These are phyloP conservation scores for Senna siamea DNA, from an alignment of 306 rosid species.

Conservation along the genomic window DNA sequence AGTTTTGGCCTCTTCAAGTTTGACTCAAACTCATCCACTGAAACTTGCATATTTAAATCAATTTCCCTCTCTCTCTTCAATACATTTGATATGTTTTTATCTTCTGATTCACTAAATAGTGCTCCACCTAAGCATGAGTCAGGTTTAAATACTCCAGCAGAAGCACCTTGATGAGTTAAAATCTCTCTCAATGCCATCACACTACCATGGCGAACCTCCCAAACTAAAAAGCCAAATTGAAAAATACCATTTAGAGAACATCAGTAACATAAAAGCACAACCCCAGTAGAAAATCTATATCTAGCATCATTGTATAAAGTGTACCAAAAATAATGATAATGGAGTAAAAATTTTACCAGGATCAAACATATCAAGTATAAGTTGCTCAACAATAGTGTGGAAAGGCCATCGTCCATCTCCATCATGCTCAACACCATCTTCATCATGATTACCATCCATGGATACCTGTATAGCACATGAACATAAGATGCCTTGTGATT, in stretches of 20 bases:
- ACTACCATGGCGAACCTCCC: slow-evolving; percentile 98
- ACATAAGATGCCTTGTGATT: slow-evolving; percentile 3
- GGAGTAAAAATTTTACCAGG: slow-evolving; percentile 60
- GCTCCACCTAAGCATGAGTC: slow-evolving; percentile 53
- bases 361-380: slow-evolving; percentile 91
- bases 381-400: slow-evolving; percentile 81
- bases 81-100: slow-evolving; percentile 48
- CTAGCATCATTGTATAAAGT: slow-evolving; percentile 28
- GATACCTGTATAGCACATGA: slow-evolving; percentile 47
- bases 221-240: slow-evolving; percentile 57
- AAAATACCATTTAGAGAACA: slow-evolving; percentile 27
- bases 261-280: slow-evolving; percentile 13
- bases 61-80: slow-evolving; percentile 77
- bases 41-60: slow-evolving; percentile 76
- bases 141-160: slow-evolving; percentile 76
- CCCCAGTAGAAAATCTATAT: background rate
- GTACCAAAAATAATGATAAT: background rate
- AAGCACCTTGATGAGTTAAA: slow-evolving; percentile 92
- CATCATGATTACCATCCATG: slow-evolving; percentile 57
- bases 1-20: slow-evolving; percentile 70
- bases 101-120: slow-evolving; percentile 57
- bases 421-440: slow-evolving; percentile 70
- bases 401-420: slow-evolving; percentile 93
- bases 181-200: slow-evolving; percentile 98
- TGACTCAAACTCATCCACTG: slow-evolving; percentile 58